Base-by-base conservation (phyloP, 768 basidiomycete species). In the Hemileccinum rubropunctum region DNA sequence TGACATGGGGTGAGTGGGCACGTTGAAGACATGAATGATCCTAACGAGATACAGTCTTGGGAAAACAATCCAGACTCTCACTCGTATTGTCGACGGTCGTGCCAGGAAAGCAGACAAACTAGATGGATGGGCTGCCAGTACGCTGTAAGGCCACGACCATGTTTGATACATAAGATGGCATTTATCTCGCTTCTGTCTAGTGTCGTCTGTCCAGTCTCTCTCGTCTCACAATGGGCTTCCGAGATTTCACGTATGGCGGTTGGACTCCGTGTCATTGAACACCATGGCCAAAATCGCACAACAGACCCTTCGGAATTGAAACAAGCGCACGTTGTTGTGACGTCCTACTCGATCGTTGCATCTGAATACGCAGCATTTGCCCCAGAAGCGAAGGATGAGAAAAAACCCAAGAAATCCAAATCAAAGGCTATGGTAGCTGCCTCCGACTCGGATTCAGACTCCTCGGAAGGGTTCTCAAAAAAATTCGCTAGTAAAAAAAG, bases 1-100 rank as follows among this genome's bases (percentile, higher is more conserved):
- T 64, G 90, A 90, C 60, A 91, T 91, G 86, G 89, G 88, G 88
- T 86, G 58, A 42, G 75, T 57, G 18, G 1, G 11, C 3, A 10
- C 26, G 8, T n/a, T 48, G 12, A 20, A 15, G 27, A 13, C 4
- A 7, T 9, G 17, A 44, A 28, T 14, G 2, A 37, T 10, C 45
- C 53, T 64, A 33, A 64, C n/a, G 6, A 20, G 11, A 30, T 17
- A 6, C 46, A 89, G 87, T 51, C 75, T 91, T 1, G 89, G 89
- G 1, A 92, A 94, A 71, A 99, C 97, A 0, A 89, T 98, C 20
- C 95, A 98, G 61, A 89, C 90, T 0, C 72, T 98, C 12, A 79
- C 87, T 0, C 81, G 92, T 1, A 95, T 99, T 36, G 83, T 91
- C 0, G 91, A 94, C 48, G 88, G 91, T 0, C 77, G 81, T 4